Percentiles rank a stretch among this genome's conserved stretches.
These are phyloP conservation scores for Perkinsus marinus DNA, from an alignment of 169 alveolate species.

Conservation along the genomic window DNA sequence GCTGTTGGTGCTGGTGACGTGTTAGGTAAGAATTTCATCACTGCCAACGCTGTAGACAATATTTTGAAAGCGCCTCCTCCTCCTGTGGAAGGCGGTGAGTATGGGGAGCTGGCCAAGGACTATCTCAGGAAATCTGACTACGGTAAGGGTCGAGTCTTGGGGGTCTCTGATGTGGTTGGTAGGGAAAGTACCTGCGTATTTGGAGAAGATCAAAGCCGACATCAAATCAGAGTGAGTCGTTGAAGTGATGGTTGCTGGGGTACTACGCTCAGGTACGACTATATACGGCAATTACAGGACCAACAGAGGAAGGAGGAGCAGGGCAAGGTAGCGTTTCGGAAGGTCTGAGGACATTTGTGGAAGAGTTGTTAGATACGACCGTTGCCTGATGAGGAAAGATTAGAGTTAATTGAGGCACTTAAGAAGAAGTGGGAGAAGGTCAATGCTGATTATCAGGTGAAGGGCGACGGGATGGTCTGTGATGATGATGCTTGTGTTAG, in stretches of 20 bases:
- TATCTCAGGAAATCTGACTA: conserved; percentile 46
- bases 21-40: conserved; percentile 55
- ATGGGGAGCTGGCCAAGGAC: conserved; percentile 24
- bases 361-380: not conserved
- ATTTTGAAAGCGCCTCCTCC: conserved; percentile 30
- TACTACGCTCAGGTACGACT: too few relatives aligned
- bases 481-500: not conserved
- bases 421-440: conserved; percentile 69
- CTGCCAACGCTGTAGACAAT: conserved; percentile 66
- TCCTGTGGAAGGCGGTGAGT: conserved; percentile 31
- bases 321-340: too few relatives aligned
- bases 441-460: conserved; percentile 46
- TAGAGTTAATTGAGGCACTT: conserved; percentile 53
- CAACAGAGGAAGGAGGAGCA: too few relatives aligned
- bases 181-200: conserved; percentile 43
- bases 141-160: conserved; percentile 25
- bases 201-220: conserved; percentile 45
- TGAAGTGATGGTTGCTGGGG: too few relatives aligned
- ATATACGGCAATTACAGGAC: too few relatives aligned
- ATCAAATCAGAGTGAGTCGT: conserved; percentile 54
- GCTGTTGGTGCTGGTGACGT: too few relatives aligned
- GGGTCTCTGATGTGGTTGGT: too few relatives aligned
- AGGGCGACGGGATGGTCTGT: not conserved
- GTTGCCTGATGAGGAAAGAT: conserved; percentile 45
- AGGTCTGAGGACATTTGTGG: not conserved